Evolutionary conservation across 2,329 filamentous ascomycete species (phyloP), one percentile per base, ranked within the genome.

Genomic region (Amylocarpus encephaloides): DNA sequence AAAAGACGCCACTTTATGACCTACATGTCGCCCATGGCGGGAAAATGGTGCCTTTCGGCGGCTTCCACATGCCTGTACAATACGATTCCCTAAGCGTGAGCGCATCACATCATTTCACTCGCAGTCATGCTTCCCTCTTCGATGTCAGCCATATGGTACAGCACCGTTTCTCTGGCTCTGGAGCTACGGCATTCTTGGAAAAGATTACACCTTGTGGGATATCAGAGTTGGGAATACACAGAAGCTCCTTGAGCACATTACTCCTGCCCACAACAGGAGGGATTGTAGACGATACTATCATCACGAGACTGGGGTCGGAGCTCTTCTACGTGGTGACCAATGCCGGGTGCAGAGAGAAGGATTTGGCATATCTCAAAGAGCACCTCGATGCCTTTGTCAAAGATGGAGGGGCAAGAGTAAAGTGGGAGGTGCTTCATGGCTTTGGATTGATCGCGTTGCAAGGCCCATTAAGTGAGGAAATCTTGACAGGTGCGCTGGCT

Each of bases 61-160:
- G 89, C 59, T 95, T 85, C 73, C 76, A 80, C 61, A 96, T 98
- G 89, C 93, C 93, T 6, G 83, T 98, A 40, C 86, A 93, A 69
- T 98, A 97, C 73, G 71, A 77, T 32, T 79, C 83, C 58, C 77
- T 87, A 58, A 84, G 85, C 60, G 85, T 96, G 56, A 77, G 80
- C 59, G 87, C 90, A 54, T 95, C 89, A 46, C 93, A 97, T 74
- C 78, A 83, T 62, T 96, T 92, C 78, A 97, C 93, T 13, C 83
- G 93, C 48, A 78, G 82, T 61, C 86, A 91, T 69, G 86, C 88
- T 51, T 95, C 90, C 57, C 73, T 98, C 57, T 98, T 98, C 66
- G 93, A 98, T 69, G 93, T 97, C 48, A 86, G 86, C 67, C 93
- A 97, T 73, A 97, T 97, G 92, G 90, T 85, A 56, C 91, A 95